Evolutionary conservation across 305 asterid genomes (phyloP), one percentile per base, ranked within the genome.

Genomic region (Nicotiana rustica): DNA sequence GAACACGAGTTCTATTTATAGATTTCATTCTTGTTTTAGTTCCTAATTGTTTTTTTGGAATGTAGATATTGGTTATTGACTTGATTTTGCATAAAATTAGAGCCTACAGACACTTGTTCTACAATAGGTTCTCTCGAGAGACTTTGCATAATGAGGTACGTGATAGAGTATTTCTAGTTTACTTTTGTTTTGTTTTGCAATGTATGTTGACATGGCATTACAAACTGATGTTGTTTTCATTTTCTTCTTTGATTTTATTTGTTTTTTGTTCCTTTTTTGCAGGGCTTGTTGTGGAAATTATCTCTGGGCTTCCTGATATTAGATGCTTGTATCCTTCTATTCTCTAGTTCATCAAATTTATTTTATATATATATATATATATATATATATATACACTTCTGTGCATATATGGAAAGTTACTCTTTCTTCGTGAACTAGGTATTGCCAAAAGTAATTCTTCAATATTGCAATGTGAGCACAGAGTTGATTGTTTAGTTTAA

Each of bases 51-150:
- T 62, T 35, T 14, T 77, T 49, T 67, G 60, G 75, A 36, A 21
- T 88, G 69, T 85, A 92, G 98, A 95, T 95, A 87, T 90, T 94
- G 84, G 84, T 92, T 52, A 90, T 95, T 69, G 98, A 95, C 88
- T 86, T 95, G 92, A 94, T 95, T 88, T 93, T 95, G 85, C 99
- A 92, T 90, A 93, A 94, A 90, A 92, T 95, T 82, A 85, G 88
- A 88, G 97, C 97, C 0, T 95, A 93, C 77, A 85, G 94, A 76
- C 99, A 95, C 91, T 85, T 94, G 78, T 95, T 93, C 93, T 88
- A 87, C 90, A 94, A 95, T 84, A 84, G 87, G 88, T 87, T 91
- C 77, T 66, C 85, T 77, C 86, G 83, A 85, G 89, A 82, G 83
- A 81, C 83, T 47, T 84, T 87, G 77, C 84, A 88, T 84, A 84